A percentile compares a stretch with the other conserved stretches of the same genome.
These are phyloP conservation scores for Ogataea glucozyma DNA, from an alignment of 805 yeast genomes.

Conservation along the genomic window DNA sequence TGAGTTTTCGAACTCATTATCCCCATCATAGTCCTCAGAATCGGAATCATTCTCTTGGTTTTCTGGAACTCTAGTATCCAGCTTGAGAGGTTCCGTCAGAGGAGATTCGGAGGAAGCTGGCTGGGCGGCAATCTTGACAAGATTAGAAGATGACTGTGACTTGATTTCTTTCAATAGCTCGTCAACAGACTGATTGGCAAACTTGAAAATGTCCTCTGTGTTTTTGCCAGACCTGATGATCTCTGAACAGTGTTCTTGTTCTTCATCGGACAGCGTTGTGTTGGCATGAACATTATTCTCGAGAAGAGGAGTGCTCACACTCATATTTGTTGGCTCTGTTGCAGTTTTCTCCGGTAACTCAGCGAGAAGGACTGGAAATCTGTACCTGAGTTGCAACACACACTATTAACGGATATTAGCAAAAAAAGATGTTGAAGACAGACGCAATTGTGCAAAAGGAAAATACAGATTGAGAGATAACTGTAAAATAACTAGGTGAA, in stretches of 20 bases:
- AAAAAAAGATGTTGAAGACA: neutral
- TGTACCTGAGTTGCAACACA: no score
- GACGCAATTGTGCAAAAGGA: neutral
- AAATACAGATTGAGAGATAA: neutral
- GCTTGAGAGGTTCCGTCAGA: slow-evolving; percentile 24
- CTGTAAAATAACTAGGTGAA: neutral
- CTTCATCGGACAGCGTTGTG: neutral
- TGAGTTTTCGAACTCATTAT: slow-evolving; percentile 3
- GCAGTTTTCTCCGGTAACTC: no score
- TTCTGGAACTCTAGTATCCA: slow-evolving; percentile 11
- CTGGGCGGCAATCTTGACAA: slow-evolving; percentile 14
- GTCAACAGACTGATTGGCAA: slow-evolving; percentile 40
- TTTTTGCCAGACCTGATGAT: neutral
- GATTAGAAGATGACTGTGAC: slow-evolving; percentile 16
- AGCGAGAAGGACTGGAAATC: no score
- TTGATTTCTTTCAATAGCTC: slow-evolving; percentile 37
- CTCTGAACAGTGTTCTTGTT: neutral
- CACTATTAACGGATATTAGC: no score
- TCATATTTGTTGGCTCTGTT: neutral
- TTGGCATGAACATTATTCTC: neutral
- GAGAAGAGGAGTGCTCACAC: slow-evolving; percentile 4
- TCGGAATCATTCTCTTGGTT: neutral
- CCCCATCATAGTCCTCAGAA: neutral
- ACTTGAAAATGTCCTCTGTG: slow-evolving; percentile 27
- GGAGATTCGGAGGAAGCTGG: slow-evolving; percentile 18